Evolutionary conservation across 768 basidiomycete species (phyloP).

Genomic region (Russula lepida): DNA sequence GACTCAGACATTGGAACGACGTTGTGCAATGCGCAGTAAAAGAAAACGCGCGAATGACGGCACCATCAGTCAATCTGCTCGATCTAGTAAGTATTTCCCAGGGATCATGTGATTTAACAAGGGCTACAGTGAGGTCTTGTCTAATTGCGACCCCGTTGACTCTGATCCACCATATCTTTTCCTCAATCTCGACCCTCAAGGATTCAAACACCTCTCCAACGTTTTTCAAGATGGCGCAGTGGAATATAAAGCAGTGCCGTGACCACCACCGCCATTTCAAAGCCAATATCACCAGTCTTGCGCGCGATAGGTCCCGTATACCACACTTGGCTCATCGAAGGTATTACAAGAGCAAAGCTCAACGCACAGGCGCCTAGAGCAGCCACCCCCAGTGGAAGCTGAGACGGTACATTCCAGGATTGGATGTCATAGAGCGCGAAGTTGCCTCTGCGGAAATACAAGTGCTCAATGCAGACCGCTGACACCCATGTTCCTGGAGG

Average conservation of each 20-base stretch:
- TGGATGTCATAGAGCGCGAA: slow-evolving; percentile 41
- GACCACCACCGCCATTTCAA: slow-evolving; percentile 48
- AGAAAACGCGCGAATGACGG: not conserved
- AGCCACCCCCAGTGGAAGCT: slow-evolving; percentile 55
- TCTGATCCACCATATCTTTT: not conserved
- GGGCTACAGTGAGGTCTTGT: too few species aligned
- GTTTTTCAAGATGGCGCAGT: slow-evolving; percentile 35
- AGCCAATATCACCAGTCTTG: slow-evolving; percentile 61
- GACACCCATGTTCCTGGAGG: slow-evolving; percentile 38
- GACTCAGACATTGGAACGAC: not conserved
- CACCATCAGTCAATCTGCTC: too few species aligned
- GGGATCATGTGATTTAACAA: too few species aligned
- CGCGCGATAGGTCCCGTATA: slow-evolving; percentile 61
- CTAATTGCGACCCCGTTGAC: not conserved
- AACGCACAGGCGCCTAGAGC: slow-evolving; percentile 45
- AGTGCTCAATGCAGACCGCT: slow-evolving; percentile 58
- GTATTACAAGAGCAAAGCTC: slow-evolving; percentile 49
- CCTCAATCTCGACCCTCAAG: not conserved
- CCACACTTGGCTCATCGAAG: slow-evolving; percentile 66
- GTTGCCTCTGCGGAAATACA: slow-evolving; percentile 48
- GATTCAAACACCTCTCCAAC: slow-evolving; percentile 1
- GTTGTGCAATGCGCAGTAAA: not conserved
- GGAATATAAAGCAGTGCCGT: slow-evolving; percentile 44
- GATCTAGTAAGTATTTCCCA: not conserved
- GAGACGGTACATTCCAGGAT: slow-evolving; percentile 45